Conservation (phyloP, 2,329 filamentous ascomycete genomes). For the Albophoma yamanashiensis region DNA sequence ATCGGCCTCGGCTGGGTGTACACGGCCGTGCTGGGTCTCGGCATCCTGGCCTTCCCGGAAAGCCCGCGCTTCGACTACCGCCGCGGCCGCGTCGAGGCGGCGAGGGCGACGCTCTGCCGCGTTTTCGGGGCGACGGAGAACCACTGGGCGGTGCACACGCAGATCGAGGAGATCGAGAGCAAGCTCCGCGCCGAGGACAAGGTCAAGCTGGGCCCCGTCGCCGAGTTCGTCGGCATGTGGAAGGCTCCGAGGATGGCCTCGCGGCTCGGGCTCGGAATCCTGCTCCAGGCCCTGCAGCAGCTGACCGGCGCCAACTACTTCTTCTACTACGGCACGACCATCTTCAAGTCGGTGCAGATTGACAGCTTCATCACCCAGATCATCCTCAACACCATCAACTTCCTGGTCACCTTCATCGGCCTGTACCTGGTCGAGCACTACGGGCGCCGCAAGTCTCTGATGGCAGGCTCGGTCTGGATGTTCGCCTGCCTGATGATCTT, state of each 20-base stretch:
- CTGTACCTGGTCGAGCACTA: conserved; percentile 61
- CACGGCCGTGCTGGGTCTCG: conserved; percentile 34
- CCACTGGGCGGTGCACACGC: conserved; percentile 32
- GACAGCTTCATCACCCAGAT: conserved; percentile 58
- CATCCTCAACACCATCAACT: conserved; percentile 57
- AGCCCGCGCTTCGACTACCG: conserved; percentile 42
- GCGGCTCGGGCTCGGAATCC: conserved; percentile 48
- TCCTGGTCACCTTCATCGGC: conserved; percentile 54
- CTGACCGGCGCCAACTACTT: conserved; percentile 59
- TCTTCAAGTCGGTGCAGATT: conserved; percentile 33
- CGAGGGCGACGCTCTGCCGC: conserved; percentile 33
- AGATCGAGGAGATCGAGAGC: conserved; percentile 41
- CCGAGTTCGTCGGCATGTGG: conserved; percentile 48
- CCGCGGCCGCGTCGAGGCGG: conserved; percentile 33
- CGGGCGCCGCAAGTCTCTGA: conserved; percentile 52
- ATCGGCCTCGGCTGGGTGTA: conserved; percentile 42
- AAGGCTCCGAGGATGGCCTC: conserved; percentile 53
- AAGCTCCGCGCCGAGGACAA: conserved; percentile 39
- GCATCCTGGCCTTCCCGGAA: conserved; percentile 40
- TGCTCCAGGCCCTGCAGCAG: conserved; percentile 56
- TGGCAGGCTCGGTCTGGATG: conserved; percentile 52
- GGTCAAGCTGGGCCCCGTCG: conserved; percentile 27
- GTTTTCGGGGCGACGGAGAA: conserved; percentile 34
- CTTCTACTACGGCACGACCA: conserved; percentile 52
- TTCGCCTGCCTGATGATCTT: conserved; percentile 49